These are phyloP conservation scores for Chaetomium globosum DNA, from an alignment of 2,329 filamentous ascomycete species.

Conservation along the genomic window DNA sequence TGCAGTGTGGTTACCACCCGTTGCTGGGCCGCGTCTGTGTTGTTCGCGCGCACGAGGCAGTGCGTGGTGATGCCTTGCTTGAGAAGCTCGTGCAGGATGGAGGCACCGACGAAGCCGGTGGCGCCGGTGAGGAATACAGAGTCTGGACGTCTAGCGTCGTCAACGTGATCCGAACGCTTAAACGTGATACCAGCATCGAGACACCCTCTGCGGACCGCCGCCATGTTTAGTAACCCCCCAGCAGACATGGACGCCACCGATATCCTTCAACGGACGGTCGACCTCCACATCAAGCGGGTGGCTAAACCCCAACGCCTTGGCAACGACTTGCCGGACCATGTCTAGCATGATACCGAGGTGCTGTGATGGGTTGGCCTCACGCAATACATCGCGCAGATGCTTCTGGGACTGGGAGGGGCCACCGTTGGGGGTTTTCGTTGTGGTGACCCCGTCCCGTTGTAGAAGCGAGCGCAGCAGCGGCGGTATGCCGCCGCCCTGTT, in stretches of 20 bases:
- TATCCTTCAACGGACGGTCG: constrained; percentile 1
- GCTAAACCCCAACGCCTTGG: not conserved
- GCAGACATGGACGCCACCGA: no score
- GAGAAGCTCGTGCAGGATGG: constrained; percentile 2
- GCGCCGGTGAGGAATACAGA: constrained; percentile 3
- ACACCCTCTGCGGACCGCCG: not conserved
- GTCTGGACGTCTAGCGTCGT: not conserved
- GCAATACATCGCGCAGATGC: constrained; percentile 3
- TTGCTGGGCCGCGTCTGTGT: not conserved
- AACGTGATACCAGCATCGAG: not conserved
- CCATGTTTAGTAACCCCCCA: constrained; percentile 2
- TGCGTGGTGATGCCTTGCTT: not conserved
- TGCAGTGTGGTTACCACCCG: not conserved
- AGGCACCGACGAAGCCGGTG: constrained; percentile 2
- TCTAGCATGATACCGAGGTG: not conserved
- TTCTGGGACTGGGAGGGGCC: not conserved
- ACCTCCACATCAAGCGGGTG: not conserved
- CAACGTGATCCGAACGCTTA: not conserved
- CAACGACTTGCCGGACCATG: constrained; percentile 2
- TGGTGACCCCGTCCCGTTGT: constrained; percentile 4
- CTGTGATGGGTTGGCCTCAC: not conserved
- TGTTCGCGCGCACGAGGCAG: not conserved
- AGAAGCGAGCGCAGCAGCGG: not conserved
- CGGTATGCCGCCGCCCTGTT: constrained; percentile 1
- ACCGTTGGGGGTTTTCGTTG: not conserved